Base-by-base conservation (phyloP, 23 red algal genomes). In the Gracilaria gracilis region DNA sequence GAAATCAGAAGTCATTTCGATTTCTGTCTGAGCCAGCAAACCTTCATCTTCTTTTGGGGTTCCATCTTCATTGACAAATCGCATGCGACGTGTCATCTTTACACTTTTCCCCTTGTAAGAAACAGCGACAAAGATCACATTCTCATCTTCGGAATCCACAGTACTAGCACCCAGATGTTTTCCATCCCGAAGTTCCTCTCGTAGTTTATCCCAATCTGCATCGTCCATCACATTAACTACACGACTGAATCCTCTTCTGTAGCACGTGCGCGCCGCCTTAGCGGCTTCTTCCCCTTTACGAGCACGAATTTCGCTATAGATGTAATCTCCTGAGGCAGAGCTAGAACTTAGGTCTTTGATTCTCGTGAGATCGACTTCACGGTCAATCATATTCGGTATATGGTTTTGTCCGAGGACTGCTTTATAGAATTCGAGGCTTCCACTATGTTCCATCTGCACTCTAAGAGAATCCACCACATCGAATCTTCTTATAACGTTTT, bases 181-280 rank as follows among this genome's bases (percentile, higher is more conserved):
- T 4, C 11, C 42, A 7, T 46, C 42, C 42, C 42, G 4, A 4
- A 46, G 42, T 46, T 46, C 75, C 19, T 11, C 19, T 46, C 75
- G 50, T n/a, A 80, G 54, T 21, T 16, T 48, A 21, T 80, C 27
- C 35, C 75, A 80, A 17, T 80, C 75, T 9, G 9, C 25, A 48
- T 46, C 40, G 54, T 50, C 38, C 36, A 50, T 31, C 32, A 80
- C 75, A 46, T 80, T 19, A 19, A 80, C 54, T 20, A 9, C 75
- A 31, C 75, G 36, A 29, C 75, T 80, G 46, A 48, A 80, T 14
- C 75, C 75, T 50, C 75, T 80, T 50, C 27, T 80, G 36, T 50
- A 80, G 27, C 31, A n/a, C 39, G 19, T 23, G 46, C 28, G 27
- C 19, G 75, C 75, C 8, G 46, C 36, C 36, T 80, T 17, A 50